Conservation (phyloP, 139 green algal genomes). For the Chlamydomonas sp. region DNA sequence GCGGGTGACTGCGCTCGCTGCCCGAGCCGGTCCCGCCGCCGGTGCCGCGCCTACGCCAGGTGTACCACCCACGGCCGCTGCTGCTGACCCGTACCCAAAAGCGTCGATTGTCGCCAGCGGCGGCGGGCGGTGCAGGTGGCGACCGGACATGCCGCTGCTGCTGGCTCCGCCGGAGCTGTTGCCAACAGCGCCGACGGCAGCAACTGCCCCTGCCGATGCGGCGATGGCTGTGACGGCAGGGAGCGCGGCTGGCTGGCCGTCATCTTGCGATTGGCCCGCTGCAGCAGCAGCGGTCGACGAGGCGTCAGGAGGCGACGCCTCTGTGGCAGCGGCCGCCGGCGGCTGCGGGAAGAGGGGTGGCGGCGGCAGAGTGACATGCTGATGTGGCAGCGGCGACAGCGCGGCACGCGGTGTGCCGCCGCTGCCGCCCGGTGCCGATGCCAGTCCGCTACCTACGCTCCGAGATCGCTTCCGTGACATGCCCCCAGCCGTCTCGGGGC, state of each 20-base stretch:
- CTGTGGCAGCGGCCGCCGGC: no score
- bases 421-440: no score
- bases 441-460: no score
- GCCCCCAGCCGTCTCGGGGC: no score
- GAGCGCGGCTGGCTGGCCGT: neutral
- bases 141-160: neutral
- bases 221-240: neutral
- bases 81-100: neutral
- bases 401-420: no score
- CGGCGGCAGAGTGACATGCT: no score
- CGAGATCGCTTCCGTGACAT: neutral
- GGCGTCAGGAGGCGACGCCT: no score
- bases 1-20: neutral
- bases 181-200: neutral
- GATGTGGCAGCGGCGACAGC: no score
- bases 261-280: no score
- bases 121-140: neutral
- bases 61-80: neutral
- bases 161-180: neutral
- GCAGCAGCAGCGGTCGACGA: no score
- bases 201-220: neutral
- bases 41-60: neutral
- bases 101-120: conserved; percentile 9
- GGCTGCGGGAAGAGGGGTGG: no score
- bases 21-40: neutral